Percentiles rank a stretch among this genome's conserved stretches.
Evolutionary conservation across 495 filamentous ascomycete species (phyloP).

Genomic region (Penicillium salamii): DNA sequence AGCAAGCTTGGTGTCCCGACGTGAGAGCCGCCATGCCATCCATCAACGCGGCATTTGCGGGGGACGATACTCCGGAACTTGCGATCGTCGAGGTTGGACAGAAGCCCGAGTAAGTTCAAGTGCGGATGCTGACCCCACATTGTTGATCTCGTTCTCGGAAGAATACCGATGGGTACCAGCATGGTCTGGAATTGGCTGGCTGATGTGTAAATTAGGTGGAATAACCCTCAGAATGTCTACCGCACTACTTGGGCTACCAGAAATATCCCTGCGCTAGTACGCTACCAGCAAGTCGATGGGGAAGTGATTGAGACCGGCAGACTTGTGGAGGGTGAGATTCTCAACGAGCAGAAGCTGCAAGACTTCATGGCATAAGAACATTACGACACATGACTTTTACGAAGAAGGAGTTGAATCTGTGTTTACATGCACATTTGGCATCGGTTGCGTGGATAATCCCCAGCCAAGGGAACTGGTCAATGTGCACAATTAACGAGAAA

Average conservation of each 20-base stretch:
- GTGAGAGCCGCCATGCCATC: constrained; percentile 28
- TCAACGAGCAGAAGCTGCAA: constrained; percentile 20
- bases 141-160: no score
- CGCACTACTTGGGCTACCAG: constrained; percentile 24
- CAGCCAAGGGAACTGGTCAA: no score
- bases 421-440: no score
- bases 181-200: not conserved
- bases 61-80: constrained; percentile 15
- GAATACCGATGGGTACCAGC: no score
- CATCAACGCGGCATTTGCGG: constrained; percentile 22
- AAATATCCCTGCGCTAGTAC: constrained; percentile 26
- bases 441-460: no score
- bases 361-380: constrained; percentile 2
- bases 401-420: no score
- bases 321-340: constrained; percentile 28
- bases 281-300: constrained; percentile 26
- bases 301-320: constrained; percentile 24
- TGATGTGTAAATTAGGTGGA: constrained; percentile 23
- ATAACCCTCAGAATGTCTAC: constrained; percentile 25
- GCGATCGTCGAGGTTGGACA: constrained; percentile 28
- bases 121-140: no score
- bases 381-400: no score
- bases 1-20: constrained; percentile 33
- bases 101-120: constrained; percentile 24
- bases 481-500: no score